A percentile compares a stretch with the other conserved stretches of the same genome.
Conservation (phyloP, 2,329 filamentous ascomycete species). For the Curvularia spicifera region DNA sequence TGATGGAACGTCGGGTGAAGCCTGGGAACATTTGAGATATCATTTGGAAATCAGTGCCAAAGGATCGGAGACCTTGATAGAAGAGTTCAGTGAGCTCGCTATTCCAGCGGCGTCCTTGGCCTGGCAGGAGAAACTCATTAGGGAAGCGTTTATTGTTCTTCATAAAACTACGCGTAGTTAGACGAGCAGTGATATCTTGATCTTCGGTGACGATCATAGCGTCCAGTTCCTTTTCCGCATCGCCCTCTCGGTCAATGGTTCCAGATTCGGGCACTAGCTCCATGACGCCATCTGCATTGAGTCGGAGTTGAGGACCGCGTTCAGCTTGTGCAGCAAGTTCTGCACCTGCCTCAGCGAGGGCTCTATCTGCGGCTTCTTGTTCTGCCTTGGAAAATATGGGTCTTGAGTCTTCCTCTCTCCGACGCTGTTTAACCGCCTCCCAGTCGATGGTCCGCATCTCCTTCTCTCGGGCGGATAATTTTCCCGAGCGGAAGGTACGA, state of each 20-base stretch:
- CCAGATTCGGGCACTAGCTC: constrained; percentile 72
- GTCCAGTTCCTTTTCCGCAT: constrained; percentile 62
- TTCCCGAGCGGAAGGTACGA: constrained; percentile 69
- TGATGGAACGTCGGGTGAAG: constrained; percentile 75
- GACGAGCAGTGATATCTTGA: constrained; percentile 75
- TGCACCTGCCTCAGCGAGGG: constrained; percentile 24
- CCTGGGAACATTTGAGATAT: constrained; percentile 77
- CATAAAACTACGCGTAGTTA: constrained; percentile 72
- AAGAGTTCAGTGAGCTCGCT: constrained; percentile 75
- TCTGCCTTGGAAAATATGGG: constrained; percentile 30
- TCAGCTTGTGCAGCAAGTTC: constrained; percentile 23
- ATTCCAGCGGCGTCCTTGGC: constrained; percentile 65
- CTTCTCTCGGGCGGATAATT: constrained; percentile 75
- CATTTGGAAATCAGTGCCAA: constrained; percentile 83
- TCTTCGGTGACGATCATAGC: constrained; percentile 71
- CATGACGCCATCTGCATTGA: constrained; percentile 70
- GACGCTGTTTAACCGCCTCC: constrained; percentile 55
- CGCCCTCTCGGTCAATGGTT: constrained; percentile 71
- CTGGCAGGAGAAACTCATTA: constrained; percentile 52
- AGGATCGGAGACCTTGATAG: constrained; percentile 75
- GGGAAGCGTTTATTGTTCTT: constrained; percentile 63
- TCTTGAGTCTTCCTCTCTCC: constrained; percentile 44
- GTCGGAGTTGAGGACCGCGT: constrained; percentile 61
- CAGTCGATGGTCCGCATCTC: constrained; percentile 73
- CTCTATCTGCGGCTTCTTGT: constrained; percentile 33